Conservation (phyloP, 495 filamentous ascomycete genomes). For the Cryomyces minteri region DNA sequence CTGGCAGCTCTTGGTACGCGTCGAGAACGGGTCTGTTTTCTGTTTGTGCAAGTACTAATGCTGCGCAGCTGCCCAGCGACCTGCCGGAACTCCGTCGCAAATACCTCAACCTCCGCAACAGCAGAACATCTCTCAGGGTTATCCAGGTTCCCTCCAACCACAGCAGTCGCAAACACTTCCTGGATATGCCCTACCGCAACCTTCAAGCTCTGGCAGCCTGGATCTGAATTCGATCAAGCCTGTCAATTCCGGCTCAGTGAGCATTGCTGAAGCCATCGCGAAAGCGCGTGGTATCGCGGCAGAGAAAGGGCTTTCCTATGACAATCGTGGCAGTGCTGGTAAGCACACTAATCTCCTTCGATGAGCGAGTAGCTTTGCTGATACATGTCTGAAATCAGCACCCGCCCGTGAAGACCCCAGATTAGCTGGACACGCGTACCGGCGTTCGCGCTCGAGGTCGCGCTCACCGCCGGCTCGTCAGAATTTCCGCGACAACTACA, state of each 20-base stretch:
- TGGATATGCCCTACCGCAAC: conserved; percentile 42
- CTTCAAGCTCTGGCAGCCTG: conserved; percentile 45
- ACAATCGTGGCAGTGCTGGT: conserved; percentile 18
- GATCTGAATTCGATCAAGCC: conserved; percentile 62
- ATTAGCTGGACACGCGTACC: conserved; percentile 28
- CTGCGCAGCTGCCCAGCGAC: conserved; percentile 23
- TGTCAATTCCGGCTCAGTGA: conserved; percentile 52
- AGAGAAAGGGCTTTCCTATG: conserved; percentile 40
- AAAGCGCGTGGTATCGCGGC: conserved; percentile 53
- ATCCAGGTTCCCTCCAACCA: conserved; percentile 13
- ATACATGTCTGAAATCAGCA: background rate
- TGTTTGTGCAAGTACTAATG: background rate
- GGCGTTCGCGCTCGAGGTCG: conserved; percentile 46
- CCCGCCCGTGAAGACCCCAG: conserved; percentile 22
- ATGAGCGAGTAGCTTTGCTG: background rate
- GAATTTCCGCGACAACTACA: conserved; percentile 48
- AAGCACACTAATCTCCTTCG: background rate
- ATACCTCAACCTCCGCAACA: conserved; percentile 15
- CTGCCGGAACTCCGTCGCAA: conserved; percentile 21
- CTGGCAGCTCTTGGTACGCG: conserved; percentile 33
- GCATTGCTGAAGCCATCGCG: conserved; percentile 52
- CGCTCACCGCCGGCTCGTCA: conserved; percentile 42
- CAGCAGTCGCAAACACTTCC: conserved; percentile 24
- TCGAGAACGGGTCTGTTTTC: conserved; percentile 3
- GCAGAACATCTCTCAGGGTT: conserved; percentile 18